These are phyloP conservation scores for Biscutella laevigata DNA, from an alignment of 441 rosid species.

Conservation along the genomic window DNA sequence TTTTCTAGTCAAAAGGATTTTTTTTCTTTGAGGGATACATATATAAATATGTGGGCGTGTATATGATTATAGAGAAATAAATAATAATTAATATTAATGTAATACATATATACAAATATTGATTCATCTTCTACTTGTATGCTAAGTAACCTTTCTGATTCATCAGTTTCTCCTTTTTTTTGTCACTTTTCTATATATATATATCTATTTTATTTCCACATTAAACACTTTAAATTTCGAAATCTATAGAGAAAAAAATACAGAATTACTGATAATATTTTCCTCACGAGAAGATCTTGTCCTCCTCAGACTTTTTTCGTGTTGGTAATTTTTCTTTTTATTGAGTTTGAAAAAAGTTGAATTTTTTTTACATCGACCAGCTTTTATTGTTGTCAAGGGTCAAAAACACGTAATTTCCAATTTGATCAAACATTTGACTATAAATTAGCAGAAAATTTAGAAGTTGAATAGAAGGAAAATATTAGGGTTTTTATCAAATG, in stretches of 20 bases:
- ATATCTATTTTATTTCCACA: constrained; percentile 9
- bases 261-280: constrained; percentile 18
- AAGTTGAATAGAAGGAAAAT: background rate
- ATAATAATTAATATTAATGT: too few relatives aligned
- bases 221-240: background rate
- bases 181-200: constrained; percentile 12
- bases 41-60: constrained; percentile 12
- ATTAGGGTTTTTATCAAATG: constrained; percentile 2
- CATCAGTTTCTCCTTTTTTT: constrained; percentile 26
- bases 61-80: background rate
- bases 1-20: constrained; percentile 57
- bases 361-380: too few relatives aligned
- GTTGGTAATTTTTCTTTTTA: too few relatives aligned
- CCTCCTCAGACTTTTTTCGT: too few relatives aligned
- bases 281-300: too few relatives aligned
- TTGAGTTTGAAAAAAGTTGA: too few relatives aligned
- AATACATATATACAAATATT: too few relatives aligned
- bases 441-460: too few relatives aligned
- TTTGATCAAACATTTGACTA: too few relatives aligned
- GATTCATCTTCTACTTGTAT: too few relatives aligned
- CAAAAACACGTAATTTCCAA: too few relatives aligned
- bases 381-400: too few relatives aligned
- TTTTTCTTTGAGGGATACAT: constrained; percentile 31
- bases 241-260: background rate
- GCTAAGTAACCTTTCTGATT: constrained; percentile 60